phyloP scores from a whole-genome alignment of 2,329 filamentous ascomycete species.

The Hypomyces perniciosus region DNA sequence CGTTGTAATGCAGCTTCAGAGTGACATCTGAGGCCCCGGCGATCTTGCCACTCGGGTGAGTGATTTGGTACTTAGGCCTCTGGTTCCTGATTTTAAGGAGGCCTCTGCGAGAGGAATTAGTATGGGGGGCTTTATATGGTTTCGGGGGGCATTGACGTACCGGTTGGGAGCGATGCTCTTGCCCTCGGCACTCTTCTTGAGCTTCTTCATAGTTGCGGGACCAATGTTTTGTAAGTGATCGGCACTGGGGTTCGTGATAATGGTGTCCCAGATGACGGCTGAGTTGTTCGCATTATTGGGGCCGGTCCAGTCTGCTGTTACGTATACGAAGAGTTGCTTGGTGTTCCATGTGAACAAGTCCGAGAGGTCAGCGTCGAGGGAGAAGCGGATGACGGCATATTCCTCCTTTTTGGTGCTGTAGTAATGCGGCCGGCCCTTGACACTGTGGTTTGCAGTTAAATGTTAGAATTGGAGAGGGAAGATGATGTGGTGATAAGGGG shows the following conservation, averaged over 20 bases:
- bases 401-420: conserved; percentile 90
- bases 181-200: conserved; percentile 52
- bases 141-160: conserved; percentile 28
- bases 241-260: conserved; percentile 71
- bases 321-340: conserved; percentile 95
- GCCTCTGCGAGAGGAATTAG: conserved; percentile 45
- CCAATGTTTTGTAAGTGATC: conserved; percentile 57
- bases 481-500: conserved; percentile 19
- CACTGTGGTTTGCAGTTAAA: conserved; percentile 40
- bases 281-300: conserved; percentile 49
- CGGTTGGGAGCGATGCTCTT: conserved; percentile 55
- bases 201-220: conserved; percentile 55
- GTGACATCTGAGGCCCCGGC: conserved; percentile 68
- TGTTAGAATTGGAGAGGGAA: neutral
- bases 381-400: conserved; percentile 91
- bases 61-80: conserved; percentile 94
- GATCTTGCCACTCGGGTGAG: conserved; percentile 75
- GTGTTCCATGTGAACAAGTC: conserved; percentile 99
- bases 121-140: neutral
- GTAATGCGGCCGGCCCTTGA: conserved; percentile 91
- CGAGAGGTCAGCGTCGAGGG: conserved; percentile 83
- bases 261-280: conserved; percentile 92
- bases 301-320: conserved; percentile 68
- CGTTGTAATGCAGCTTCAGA: conserved; percentile 85
- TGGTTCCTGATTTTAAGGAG: conserved; percentile 75